A percentile compares a stretch with the other conserved stretches of the same genome.
phyloP scores from a whole-genome alignment of 345 rosid genomes.

The Hevea brasiliensis region DNA sequence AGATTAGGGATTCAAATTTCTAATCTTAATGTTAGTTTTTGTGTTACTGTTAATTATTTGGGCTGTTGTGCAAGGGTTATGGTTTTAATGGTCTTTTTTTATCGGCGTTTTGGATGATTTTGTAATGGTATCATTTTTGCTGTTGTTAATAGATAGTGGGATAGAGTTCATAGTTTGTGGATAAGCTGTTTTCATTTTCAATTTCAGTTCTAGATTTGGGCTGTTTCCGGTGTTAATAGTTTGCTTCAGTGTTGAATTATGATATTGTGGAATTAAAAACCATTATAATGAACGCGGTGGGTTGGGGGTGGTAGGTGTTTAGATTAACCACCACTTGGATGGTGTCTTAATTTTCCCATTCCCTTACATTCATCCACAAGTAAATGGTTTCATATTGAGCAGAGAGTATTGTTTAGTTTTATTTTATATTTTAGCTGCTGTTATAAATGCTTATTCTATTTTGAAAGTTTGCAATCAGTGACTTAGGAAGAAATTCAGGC shows the following conservation, averaged over 20 bases:
- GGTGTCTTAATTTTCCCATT: background rate
- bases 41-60: background rate
- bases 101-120: too few species aligned
- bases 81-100: background rate
- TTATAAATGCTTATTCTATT: background rate
- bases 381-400: background rate
- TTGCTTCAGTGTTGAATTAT: background rate
- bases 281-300: background rate
- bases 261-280: background rate
- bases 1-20: background rate
- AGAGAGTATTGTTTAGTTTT: background rate
- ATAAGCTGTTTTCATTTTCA: background rate
- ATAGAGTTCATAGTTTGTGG: too few species aligned
- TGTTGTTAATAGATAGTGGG: too few species aligned
- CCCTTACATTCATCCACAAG: background rate
- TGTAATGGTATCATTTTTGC: too few species aligned
- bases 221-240: background rate
- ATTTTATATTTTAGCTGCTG: background rate
- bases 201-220: background rate
- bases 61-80: background rate
- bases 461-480: background rate
- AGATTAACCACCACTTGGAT: background rate
- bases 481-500: background rate
- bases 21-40: background rate
- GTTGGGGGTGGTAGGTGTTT: background rate